phyloP scores from a whole-genome alignment of 192 early-diverging fungal genomes.

The Thoreauomyces humboldtii region DNA sequence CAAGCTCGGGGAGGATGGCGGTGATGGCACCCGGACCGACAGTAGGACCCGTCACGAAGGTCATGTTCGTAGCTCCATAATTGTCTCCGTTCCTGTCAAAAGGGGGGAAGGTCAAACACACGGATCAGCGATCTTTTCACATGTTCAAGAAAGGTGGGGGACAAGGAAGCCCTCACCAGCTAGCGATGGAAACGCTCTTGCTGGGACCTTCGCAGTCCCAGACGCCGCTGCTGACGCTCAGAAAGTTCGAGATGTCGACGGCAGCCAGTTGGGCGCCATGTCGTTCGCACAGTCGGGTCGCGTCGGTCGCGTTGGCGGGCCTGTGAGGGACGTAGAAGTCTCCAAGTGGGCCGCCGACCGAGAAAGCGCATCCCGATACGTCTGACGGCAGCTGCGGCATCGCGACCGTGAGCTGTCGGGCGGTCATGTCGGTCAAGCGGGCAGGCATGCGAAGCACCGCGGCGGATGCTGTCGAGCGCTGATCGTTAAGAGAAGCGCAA shows the following conservation, averaged over 20 bases:
- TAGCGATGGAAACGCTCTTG: conserved; percentile 3
- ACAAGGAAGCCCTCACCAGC: too few species aligned
- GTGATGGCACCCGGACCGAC: conserved; percentile 2
- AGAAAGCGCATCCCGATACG: not conserved
- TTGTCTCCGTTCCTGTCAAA: conserved; percentile 1
- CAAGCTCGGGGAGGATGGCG: not conserved
- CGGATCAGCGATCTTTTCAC: too few species aligned
- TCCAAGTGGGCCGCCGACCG: not conserved
- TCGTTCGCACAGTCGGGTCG: not conserved
- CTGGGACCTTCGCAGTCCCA: not conserved
- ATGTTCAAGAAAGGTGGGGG: too few species aligned
- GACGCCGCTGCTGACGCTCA: not conserved
- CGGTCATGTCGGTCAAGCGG: conserved; percentile 2
- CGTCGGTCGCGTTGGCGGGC: not conserved
- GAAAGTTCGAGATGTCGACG: not conserved
- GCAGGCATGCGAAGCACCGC: conserved; percentile 4
- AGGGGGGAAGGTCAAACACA: too few species aligned
- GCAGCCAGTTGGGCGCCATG: not conserved
- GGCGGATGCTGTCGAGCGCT: too few species aligned
- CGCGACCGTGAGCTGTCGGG: not conserved
- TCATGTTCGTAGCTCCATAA: not conserved
- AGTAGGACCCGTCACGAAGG: conserved; percentile 1
- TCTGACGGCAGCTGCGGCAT: not conserved
- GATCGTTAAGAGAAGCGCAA: too few species aligned
- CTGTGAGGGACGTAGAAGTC: not conserved